Conservation (phyloP, 495 filamentous ascomycete genomes). For the Mycothermus thermophilus region DNA sequence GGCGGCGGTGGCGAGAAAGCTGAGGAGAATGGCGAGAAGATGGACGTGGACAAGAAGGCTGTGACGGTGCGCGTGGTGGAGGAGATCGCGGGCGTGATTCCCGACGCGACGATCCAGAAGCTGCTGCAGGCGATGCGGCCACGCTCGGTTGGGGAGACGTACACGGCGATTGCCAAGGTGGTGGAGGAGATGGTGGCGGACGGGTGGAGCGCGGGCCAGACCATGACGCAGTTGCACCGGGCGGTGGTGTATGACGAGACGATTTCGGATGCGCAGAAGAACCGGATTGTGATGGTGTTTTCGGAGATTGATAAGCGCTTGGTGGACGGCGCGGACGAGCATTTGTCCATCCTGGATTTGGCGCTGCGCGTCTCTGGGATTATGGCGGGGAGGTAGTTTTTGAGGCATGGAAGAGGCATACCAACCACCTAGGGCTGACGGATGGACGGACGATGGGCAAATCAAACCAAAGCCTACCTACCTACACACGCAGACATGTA, state of each 20-base stretch:
- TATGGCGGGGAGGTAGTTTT: slow-evolving; percentile 34
- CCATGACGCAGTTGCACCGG: slow-evolving; percentile 72
- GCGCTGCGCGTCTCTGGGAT: slow-evolving; percentile 67
- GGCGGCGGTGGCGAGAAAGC: no score
- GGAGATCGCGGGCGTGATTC: slow-evolving; percentile 94
- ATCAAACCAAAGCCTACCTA: no score
- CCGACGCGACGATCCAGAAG: slow-evolving; percentile 51
- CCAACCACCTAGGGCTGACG: not conserved
- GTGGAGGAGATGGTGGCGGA: slow-evolving; percentile 88
- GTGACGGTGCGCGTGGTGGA: slow-evolving; percentile 72
- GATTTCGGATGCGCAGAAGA: slow-evolving; percentile 73
- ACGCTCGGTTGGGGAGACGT: slow-evolving; percentile 46
- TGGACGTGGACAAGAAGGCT: slow-evolving; percentile 41
- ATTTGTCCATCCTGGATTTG: slow-evolving; percentile 77
- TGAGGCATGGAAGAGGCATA: not conserved
- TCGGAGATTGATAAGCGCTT: slow-evolving; percentile 88
- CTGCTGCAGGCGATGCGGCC: slow-evolving; percentile 71
- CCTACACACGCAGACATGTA: no score
- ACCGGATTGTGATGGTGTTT: slow-evolving; percentile 76
- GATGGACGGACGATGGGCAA: no score
- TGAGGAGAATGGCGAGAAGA: slow-evolving; percentile 39
- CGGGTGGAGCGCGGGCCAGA: slow-evolving; percentile 93
- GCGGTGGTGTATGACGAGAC: slow-evolving; percentile 69
- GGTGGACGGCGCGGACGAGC: slow-evolving; percentile 96
- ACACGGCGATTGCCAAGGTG: slow-evolving; percentile 58